A percentile compares a stretch with the other conserved stretches of the same genome.
Evolutionary conservation across 495 filamentous ascomycete species (phyloP).

Genomic region (Podospora comata): DNA sequence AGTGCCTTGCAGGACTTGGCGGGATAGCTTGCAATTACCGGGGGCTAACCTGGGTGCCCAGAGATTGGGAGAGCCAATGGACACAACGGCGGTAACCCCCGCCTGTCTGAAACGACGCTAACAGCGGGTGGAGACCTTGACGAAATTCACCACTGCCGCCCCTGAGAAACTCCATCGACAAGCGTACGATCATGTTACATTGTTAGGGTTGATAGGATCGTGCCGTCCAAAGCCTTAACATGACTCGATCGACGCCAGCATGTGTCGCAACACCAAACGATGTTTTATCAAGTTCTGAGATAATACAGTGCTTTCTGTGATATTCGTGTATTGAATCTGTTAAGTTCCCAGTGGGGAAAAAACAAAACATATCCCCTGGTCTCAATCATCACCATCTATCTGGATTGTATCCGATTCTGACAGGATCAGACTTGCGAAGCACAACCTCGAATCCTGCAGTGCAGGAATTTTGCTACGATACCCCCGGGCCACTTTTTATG

Average conservation of each 20-base stretch:
- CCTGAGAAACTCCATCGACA: no score
- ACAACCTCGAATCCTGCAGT: background rate
- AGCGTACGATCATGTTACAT: background rate
- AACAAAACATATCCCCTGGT: no score
- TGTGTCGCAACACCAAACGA: background rate
- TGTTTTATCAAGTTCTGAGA: background rate
- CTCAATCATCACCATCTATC: background rate
- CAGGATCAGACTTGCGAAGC: background rate
- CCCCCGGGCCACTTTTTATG: background rate
- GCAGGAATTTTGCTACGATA: background rate
- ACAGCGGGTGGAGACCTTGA: background rate
- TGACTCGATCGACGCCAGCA: background rate
- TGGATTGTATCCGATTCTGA: background rate
- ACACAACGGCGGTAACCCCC: background rate
- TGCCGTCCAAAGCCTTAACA: background rate
- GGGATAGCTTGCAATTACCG: slow-evolving; percentile 10
- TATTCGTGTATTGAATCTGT: background rate
- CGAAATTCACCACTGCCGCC: background rate
- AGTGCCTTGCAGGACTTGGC: slow-evolving; percentile 3
- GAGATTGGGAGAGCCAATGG: slow-evolving; percentile 5
- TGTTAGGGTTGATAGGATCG: background rate
- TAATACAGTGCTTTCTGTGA: background rate
- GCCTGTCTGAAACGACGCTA: slow-evolving; percentile 11
- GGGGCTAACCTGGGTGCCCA: background rate
- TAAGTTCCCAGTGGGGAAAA: background rate